Percentiles rank a stretch among this genome's conserved stretches.
These are phyloP conservation scores for Leccinum subrobustum DNA, from an alignment of 1,284 basidiomycete genomes.

Conservation along the genomic window DNA sequence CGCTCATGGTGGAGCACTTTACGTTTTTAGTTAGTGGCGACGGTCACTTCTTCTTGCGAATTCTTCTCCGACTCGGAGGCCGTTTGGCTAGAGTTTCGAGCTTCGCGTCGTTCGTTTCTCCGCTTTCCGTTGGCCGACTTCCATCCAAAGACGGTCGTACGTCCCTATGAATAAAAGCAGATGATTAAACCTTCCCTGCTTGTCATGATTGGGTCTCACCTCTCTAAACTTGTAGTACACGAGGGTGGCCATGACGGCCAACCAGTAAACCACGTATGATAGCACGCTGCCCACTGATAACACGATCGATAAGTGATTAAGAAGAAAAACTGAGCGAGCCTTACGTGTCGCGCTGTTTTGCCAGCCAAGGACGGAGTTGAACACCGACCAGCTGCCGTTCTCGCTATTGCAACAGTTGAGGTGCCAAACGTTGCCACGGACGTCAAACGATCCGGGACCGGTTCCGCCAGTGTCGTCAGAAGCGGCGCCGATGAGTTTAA, in stretches of 20 bases:
- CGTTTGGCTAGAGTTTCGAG: background rate
- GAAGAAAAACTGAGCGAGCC: constrained; percentile 9
- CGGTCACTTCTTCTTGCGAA: background rate
- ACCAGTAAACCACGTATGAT: constrained; percentile 80
- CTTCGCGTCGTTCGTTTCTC: constrained; percentile 28
- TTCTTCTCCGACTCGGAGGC: constrained; percentile 7
- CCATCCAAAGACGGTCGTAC: constrained; percentile 42
- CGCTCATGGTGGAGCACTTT: background rate
- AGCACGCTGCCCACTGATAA: constrained; percentile 62
- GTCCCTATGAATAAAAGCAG: constrained; percentile 33
- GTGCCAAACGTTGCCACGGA: constrained; percentile 85
- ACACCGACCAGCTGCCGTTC: constrained; percentile 70
- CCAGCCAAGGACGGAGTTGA: constrained; percentile 76
- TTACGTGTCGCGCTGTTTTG: constrained; percentile 63
- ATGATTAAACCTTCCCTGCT: background rate
- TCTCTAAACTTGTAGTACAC: constrained; percentile 71
- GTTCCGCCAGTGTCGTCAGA: constrained; percentile 76
- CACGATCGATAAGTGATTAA: background rate
- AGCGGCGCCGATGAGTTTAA: constrained; percentile 68
- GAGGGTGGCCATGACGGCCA: constrained; percentile 63
- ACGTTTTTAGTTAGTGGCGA: background rate
- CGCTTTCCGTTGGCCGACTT: constrained; percentile 43
- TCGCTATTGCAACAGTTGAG: constrained; percentile 81
- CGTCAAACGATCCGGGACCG: constrained; percentile 80
- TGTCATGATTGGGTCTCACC: constrained; percentile 30